phyloP scores from a whole-genome alignment of 768 basidiomycete genomes.

The Hygrocybe coccinea region DNA sequence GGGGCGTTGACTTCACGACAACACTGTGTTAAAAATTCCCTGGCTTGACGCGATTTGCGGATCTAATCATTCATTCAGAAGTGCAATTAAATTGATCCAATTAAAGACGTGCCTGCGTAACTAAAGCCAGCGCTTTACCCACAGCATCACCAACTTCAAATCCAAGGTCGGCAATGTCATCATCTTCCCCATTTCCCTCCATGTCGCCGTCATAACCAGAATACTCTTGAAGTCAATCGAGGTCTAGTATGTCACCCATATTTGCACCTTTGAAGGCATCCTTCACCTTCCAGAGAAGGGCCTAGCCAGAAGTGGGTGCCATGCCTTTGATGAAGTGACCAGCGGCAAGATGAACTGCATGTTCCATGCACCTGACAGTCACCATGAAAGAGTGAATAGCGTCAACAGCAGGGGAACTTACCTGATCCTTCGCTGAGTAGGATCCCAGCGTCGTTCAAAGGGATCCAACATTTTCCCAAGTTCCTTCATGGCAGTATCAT shows the following conservation, averaged over 20 bases:
- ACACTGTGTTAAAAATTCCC: constrained; percentile 9
- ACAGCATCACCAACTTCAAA: too few species aligned
- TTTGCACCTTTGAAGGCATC: too few species aligned
- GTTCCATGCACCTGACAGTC: constrained; percentile 30
- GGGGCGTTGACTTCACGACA: constrained; percentile 8
- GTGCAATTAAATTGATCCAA: too few species aligned
- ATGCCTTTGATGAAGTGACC: too few species aligned
- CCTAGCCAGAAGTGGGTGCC: too few species aligned
- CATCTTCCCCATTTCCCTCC: too few species aligned
- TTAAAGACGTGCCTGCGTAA: background rate
- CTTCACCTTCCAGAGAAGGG: too few species aligned
- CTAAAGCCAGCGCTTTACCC: too few species aligned
- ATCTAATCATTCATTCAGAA: constrained; percentile 8
- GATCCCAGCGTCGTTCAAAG: constrained; percentile 18
- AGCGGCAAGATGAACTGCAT: constrained; percentile 27
- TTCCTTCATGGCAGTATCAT: constrained; percentile 21
- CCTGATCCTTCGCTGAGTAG: constrained; percentile 18
- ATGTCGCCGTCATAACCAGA: too few species aligned
- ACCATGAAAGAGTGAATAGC: background rate
- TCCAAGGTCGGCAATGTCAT: too few species aligned
- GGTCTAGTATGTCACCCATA: too few species aligned
- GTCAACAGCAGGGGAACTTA: constrained; percentile 7
- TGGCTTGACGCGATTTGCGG: constrained; percentile 14
- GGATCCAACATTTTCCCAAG: constrained; percentile 16
- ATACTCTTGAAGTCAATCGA: too few species aligned